phyloP scores from a whole-genome alignment of 768 basidiomycete species.

The Kwoniella europaea region DNA sequence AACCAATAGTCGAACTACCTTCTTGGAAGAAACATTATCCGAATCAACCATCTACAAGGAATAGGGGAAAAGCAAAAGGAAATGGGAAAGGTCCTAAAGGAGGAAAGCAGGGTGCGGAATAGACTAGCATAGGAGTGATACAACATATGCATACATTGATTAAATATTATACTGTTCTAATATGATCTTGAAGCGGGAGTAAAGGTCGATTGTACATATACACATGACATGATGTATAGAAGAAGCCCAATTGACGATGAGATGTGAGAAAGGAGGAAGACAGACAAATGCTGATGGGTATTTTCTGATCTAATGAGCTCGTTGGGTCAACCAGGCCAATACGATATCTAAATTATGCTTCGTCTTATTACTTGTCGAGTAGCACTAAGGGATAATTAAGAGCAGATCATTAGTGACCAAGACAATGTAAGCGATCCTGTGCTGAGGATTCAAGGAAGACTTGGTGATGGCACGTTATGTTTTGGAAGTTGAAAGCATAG shows the following conservation, averaged over 20 bases:
- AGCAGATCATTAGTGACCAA: too few relatives aligned
- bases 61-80: slow-evolving; percentile 10
- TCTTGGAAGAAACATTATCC: slow-evolving; percentile 54
- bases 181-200: too few relatives aligned
- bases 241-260: neutral
- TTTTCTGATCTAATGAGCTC: slow-evolving; percentile 60
- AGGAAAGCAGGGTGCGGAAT: neutral
- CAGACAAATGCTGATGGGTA: too few relatives aligned
- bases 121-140: slow-evolving; percentile 1
- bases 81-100: slow-evolving; percentile 14
- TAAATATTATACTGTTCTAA: too few relatives aligned
- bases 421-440: too few relatives aligned
- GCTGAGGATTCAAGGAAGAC: too few relatives aligned
- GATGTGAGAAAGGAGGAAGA: neutral
- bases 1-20: slow-evolving; percentile 45
- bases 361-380: slow-evolving; percentile 76
- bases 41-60: neutral
- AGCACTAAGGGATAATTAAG: slow-evolving; percentile 67
- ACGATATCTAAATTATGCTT: slow-evolving; percentile 93
- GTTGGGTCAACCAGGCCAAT: slow-evolving; percentile 80
- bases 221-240: neutral
- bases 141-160: slow-evolving; percentile 11
- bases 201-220: neutral
- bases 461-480: too few relatives aligned
- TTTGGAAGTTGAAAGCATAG: too few relatives aligned